A percentile compares a stretch with the other conserved stretches of the same genome.
phyloP scores from a whole-genome alignment of 768 basidiomycete species.

The Mycena rosella region DNA sequence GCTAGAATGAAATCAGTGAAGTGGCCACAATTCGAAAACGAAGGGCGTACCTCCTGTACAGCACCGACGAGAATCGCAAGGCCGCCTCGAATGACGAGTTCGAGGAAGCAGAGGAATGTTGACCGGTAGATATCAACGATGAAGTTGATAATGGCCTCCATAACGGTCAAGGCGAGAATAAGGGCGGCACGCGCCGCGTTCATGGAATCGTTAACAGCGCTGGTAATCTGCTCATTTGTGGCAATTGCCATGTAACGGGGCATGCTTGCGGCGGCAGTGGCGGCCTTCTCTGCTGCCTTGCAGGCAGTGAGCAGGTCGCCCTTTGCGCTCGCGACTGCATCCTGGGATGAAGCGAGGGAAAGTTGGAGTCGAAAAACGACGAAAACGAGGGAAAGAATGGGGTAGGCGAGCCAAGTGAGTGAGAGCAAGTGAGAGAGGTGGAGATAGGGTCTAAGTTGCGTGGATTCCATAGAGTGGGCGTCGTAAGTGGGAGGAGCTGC shows the following conservation, averaged over 20 bases:
- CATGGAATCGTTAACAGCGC: conserved; percentile 84
- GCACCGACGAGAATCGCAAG: conserved; percentile 85
- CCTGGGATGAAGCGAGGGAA: conserved; percentile 77
- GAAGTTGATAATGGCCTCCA: conserved; percentile 93
- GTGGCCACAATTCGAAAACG: not conserved
- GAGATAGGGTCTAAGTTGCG: conserved; percentile 81
- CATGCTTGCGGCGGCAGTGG: conserved; percentile 85
- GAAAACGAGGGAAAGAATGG: conserved; percentile 89
- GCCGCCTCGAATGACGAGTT: conserved; percentile 87
- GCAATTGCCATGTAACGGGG: conserved; percentile 90
- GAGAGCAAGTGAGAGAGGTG: conserved; percentile 86
- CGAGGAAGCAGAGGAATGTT: conserved; percentile 93
- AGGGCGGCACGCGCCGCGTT: conserved; percentile 81
- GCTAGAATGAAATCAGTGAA: conserved; percentile 53
- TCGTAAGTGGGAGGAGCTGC: conserved; percentile 35
- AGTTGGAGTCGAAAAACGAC: conserved; percentile 86
- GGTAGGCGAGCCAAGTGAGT: conserved; percentile 92
- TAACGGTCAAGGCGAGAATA: conserved; percentile 79
- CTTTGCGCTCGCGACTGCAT: conserved; percentile 78
- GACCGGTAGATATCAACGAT: conserved; percentile 93
- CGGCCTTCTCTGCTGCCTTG: conserved; percentile 85
- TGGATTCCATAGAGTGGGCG: conserved; percentile 34
- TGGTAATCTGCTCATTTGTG: conserved; percentile 83
- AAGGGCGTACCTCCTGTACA: conserved; percentile 77
- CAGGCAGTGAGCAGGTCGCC: conserved; percentile 85